A percentile compares a stretch with the other conserved stretches of the same genome.
Evolutionary conservation across 805 yeast species (phyloP).

Genomic region (Candida ponderosae): DNA sequence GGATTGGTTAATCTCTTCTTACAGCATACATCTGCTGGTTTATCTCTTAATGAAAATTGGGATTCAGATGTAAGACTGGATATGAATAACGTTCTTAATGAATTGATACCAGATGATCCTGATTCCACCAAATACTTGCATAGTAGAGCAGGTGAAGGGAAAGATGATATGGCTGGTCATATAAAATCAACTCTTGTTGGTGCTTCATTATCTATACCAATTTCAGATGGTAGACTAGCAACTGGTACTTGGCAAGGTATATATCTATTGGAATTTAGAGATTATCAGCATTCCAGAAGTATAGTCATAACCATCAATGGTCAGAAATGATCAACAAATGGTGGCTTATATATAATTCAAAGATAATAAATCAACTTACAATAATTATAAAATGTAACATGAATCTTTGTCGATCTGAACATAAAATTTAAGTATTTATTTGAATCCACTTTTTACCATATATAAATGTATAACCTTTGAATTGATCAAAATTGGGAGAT

Average conservation of each 20-base stretch:
- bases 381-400: too few relatives aligned
- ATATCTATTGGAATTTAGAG: constrained; percentile 68
- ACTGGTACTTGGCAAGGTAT: constrained; percentile 87
- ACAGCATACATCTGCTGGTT: constrained; percentile 75
- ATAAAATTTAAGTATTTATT: too few relatives aligned
- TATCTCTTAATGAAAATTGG: constrained; percentile 72
- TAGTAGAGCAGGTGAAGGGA: constrained; percentile 54
- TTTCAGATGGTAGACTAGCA: constrained; percentile 56
- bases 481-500: too few relatives aligned
- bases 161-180: constrained; percentile 85
- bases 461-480: too few relatives aligned
- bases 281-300: constrained; percentile 52
- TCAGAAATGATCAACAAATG: constrained; percentile 16
- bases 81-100: constrained; percentile 54
- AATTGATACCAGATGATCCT: constrained; percentile 58
- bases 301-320: constrained; percentile 74
- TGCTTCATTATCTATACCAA: constrained; percentile 59
- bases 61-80: constrained; percentile 73
- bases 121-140: constrained; percentile 17
- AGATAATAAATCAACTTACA: too few relatives aligned
- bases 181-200: constrained; percentile 59
- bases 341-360: neutral
- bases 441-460: too few relatives aligned
- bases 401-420: neutral
- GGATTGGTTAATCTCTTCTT: constrained; percentile 62